Evolutionary conservation across 192 early-diverging fungal genomes (phyloP).

Genomic region (Coemansia sp.): DNA sequence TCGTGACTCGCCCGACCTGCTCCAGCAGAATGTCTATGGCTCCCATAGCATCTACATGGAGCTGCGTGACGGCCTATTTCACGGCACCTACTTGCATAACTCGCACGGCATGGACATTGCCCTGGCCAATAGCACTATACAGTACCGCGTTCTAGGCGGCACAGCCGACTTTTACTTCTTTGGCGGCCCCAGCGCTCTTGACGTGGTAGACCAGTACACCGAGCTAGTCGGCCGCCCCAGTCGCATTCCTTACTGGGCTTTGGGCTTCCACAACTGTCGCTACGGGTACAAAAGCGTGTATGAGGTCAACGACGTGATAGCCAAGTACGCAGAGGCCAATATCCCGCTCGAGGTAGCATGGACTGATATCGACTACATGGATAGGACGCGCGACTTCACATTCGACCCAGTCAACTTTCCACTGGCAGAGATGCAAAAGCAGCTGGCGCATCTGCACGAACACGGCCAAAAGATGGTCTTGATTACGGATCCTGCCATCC

Average conservation of each 20-base stretch:
- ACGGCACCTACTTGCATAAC: conserved; percentile 59
- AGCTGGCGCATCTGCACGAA: conserved; percentile 50
- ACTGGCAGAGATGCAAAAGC: conserved; percentile 42
- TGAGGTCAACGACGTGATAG: conserved; percentile 57
- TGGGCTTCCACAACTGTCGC: conserved; percentile 65
- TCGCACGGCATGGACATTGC: conserved; percentile 71
- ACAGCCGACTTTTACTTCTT: conserved; percentile 65
- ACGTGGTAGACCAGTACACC: conserved; percentile 57
- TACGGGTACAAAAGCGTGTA: conserved; percentile 61
- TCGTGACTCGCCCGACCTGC: conserved; percentile 48
- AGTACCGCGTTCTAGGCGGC: conserved; percentile 67
- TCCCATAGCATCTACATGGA: conserved; percentile 66
- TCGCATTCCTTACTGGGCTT: conserved; percentile 61
- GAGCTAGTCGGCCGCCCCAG: conserved; percentile 63
- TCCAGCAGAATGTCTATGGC: conserved; percentile 62
- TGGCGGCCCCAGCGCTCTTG: conserved; percentile 51
- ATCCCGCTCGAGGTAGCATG: conserved; percentile 65
- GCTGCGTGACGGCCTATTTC: conserved; percentile 54
- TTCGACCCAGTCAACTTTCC: conserved; percentile 60
- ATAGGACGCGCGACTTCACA: conserved; percentile 59
- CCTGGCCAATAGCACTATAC: conserved; percentile 48
- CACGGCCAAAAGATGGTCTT: conserved; percentile 59
- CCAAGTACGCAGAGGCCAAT: conserved; percentile 53
- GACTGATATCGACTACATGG: conserved; percentile 77
- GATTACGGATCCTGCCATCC: conserved; percentile 67